A percentile compares a stretch with the other conserved stretches of the same genome.
Conservation (phyloP, 208 protist species). For the Acanthamoeba sp. region DNA sequence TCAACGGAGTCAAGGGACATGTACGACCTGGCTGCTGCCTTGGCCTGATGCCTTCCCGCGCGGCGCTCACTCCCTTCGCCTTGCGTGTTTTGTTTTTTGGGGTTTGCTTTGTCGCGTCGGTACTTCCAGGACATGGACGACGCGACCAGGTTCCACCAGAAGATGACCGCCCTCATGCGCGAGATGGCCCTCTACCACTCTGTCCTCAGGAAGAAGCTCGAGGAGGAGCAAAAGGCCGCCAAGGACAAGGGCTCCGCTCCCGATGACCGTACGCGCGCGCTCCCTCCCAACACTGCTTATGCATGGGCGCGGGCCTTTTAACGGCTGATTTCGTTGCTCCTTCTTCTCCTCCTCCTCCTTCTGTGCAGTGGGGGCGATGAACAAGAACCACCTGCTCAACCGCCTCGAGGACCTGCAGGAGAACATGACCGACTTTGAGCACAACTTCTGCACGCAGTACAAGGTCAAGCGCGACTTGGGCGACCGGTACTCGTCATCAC, state of each 20-base stretch:
- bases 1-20: not conserved
- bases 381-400: constrained; percentile 16
- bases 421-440: constrained; percentile 57
- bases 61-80: too few relatives aligned
- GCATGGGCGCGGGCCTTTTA: not conserved
- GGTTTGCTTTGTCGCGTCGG: too few relatives aligned
- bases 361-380: not conserved
- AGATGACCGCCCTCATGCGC: constrained; percentile 18
- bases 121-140: not conserved
- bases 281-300: not conserved
- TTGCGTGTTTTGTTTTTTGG: too few relatives aligned
- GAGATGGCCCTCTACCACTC: constrained; percentile 41
- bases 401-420: constrained; percentile 65
- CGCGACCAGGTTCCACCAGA: not conserved
- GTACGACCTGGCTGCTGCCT: not conserved
- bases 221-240: constrained; percentile 28
- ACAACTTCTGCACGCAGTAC: constrained; percentile 55
- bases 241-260: not conserved
- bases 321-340: not conserved
- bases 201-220: not conserved
- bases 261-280: not conserved
- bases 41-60: too few relatives aligned
- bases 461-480: not conserved
- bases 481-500: not conserved
- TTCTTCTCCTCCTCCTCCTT: not conserved